Percentiles rank a stretch among this genome's conserved stretches.
phyloP scores from a whole-genome alignment of 2,329 filamentous ascomycete species.

The Aspergillus sp. region DNA sequence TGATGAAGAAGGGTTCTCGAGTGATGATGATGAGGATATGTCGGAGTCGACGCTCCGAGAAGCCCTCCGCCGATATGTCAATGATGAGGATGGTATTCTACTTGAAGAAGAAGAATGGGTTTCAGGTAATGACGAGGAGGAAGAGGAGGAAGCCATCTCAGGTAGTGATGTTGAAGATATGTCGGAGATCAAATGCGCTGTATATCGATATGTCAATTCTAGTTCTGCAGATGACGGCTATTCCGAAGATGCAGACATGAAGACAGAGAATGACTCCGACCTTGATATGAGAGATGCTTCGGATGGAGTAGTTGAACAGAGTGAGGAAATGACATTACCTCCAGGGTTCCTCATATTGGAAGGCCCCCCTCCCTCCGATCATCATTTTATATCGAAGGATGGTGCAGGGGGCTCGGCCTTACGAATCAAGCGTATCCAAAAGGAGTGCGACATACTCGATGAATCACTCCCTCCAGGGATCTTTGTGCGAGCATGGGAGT shows the following conservation, averaged over 20 bases:
- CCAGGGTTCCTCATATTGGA: slow-evolving; percentile 46
- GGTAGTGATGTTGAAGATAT: no score
- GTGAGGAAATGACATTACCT: slow-evolving; percentile 20
- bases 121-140: no score
- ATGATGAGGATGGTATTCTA: no score
- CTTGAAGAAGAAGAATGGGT: no score
- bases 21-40: no score
- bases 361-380: slow-evolving; percentile 42
- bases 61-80: no score
- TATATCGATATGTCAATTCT: no score
- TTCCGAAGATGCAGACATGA: not conserved
- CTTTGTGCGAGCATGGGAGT: slow-evolving; percentile 62
- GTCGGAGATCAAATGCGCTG: no score
- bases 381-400: slow-evolving; percentile 42
- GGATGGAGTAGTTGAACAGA: not conserved
- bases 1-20: no score
- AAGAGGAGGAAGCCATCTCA: no score
- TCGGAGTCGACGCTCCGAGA: no score
- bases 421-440: slow-evolving; percentile 52
- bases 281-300: not conserved
- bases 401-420: slow-evolving; percentile 25
- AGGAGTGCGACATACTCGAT: slow-evolving; percentile 61
- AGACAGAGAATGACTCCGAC: not conserved
- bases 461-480: slow-evolving; percentile 57
- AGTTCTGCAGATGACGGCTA: slow-evolving; percentile 12